phyloP scores from a whole-genome alignment of 2,329 filamentous ascomycete genomes.

The Sarocladium kiliense region DNA sequence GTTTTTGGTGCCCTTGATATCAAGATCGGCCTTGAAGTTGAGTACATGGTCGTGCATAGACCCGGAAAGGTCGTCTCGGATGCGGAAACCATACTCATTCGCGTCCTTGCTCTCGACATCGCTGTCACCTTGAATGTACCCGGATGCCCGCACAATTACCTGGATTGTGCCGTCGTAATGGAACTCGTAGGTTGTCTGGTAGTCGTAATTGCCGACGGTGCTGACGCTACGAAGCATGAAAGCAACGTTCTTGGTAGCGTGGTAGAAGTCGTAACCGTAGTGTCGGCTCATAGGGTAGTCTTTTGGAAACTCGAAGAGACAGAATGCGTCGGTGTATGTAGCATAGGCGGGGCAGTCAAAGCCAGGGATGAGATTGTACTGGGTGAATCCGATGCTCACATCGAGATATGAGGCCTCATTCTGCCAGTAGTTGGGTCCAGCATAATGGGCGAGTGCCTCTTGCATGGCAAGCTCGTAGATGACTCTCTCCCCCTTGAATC shows the following conservation, averaged over 20 bases:
- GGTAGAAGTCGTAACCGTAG: too few relatives aligned
- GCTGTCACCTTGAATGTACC: conserved; percentile 49
- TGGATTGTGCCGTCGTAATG: conserved; percentile 45
- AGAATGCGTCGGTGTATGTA: too few relatives aligned
- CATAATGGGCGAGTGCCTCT: too few relatives aligned
- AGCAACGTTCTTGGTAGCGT: conserved; percentile 40
- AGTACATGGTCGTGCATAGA: conserved; percentile 52
- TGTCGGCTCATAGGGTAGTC: too few relatives aligned
- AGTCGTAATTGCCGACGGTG: conserved; percentile 52
- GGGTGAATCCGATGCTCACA: too few relatives aligned
- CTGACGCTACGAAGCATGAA: conserved; percentile 41
- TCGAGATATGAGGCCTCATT: too few relatives aligned
- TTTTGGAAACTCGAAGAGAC: conserved; percentile 21
- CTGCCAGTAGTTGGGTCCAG: too few relatives aligned
- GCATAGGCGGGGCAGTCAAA: too few relatives aligned
- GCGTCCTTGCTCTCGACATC: conserved; percentile 38
- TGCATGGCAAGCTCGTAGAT: too few relatives aligned
- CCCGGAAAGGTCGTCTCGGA: conserved; percentile 41
- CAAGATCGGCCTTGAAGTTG: conserved; percentile 50
- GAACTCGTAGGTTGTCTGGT: conserved; percentile 46
- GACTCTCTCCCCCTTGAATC: too few relatives aligned
- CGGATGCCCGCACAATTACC: conserved; percentile 45
- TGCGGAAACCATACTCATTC: conserved; percentile 39
- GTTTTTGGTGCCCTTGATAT: conserved; percentile 43
- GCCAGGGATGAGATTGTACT: too few relatives aligned